Evolutionary conservation across 768 basidiomycete genomes (phyloP), one percentile per base, ranked within the genome.

Genomic region (Tulasnella sp.): DNA sequence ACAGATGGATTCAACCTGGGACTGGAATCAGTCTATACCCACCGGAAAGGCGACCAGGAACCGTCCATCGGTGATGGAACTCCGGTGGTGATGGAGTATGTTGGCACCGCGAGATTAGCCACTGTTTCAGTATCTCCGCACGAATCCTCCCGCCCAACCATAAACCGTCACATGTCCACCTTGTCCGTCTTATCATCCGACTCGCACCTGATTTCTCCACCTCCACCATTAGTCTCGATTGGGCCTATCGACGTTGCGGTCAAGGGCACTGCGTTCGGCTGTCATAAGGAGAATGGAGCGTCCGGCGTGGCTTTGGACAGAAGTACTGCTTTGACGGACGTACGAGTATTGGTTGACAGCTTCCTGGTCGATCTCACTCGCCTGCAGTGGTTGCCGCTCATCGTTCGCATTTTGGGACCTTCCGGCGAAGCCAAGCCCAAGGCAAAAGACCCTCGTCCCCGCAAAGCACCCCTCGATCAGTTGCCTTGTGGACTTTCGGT

Each of bases 321-420:
- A 37, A 82, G 82, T 4, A 87, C 89, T 0, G 75, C 83, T 31
- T 83, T 86, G 77, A 79, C 86, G 1, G 85, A 89, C 67, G 79
- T 89, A 25, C 85, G 86, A 74, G 82, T 86, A 49, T 85, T 85
- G 3, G 84, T 88, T 12, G 91, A 92, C 78, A 86, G 86, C 9
- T 81, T 91, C n/a, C 86, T 87, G 67, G 77, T 91, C 71, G 89
- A 93, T 79, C 82, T 93, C 6, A 93, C 91, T 90, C 90, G 64
- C 87, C 87, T 4, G 84, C 85, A 54, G 88, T 88, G 40, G 82
- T 91, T 76, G 84, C 85, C 87, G 5, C 79, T 92, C n/a, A 84
- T 85, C 25, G 84, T 79, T 93, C 64, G 78, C 90, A 54, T n/a
- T 42, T 39, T 78, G 74, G 73, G 42, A 80, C 76, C 34, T 81